Conservation (phyloP, 495 filamentous ascomycete species). For the Staphylotrichum longicolle region DNA sequence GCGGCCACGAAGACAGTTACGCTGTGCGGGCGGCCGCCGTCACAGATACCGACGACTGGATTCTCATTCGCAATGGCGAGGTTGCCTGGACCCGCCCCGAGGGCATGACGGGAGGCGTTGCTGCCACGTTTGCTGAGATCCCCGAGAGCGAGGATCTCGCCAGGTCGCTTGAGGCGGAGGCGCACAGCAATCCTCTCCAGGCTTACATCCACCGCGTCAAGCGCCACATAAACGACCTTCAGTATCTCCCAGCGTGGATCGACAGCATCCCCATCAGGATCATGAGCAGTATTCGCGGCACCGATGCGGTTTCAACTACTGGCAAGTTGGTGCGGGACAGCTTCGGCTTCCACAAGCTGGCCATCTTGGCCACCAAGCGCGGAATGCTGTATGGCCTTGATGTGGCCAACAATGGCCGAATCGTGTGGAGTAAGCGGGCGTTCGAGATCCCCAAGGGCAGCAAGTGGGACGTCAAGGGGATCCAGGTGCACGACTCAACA, state of each 20-base stretch:
- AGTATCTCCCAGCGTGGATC: conserved; percentile 74
- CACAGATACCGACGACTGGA: conserved; percentile 72
- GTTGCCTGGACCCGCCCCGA: conserved; percentile 78
- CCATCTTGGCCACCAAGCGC: conserved; percentile 74
- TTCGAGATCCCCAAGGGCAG: conserved; percentile 51
- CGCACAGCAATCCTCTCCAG: conserved; percentile 69
- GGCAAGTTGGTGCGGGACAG: conserved; percentile 63
- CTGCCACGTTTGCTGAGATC: conserved; percentile 75
- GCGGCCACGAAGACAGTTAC: conserved; percentile 53
- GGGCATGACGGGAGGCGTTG: conserved; percentile 69
- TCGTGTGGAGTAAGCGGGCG: conserved; percentile 71
- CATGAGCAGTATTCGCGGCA: conserved; percentile 64
- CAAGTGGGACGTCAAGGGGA: conserved; percentile 67
- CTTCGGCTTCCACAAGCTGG: conserved; percentile 84
- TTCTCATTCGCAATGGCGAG: conserved; percentile 78
- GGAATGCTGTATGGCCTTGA: conserved; percentile 80
- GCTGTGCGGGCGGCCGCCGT: conserved; percentile 74
- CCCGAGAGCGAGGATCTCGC: conserved; percentile 69
- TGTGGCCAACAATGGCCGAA: conserved; percentile 65
- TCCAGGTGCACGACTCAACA: conserved; percentile 54
- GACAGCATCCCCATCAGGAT: conserved; percentile 63
- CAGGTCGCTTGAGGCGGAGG: conserved; percentile 78
- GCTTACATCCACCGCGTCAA: conserved; percentile 87
- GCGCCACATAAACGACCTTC: conserved; percentile 75
- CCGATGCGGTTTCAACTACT: conserved; percentile 45